Base-by-base conservation (phyloP, 1,284 basidiomycete genomes). In the Tetrapyrgos nigripes region DNA sequence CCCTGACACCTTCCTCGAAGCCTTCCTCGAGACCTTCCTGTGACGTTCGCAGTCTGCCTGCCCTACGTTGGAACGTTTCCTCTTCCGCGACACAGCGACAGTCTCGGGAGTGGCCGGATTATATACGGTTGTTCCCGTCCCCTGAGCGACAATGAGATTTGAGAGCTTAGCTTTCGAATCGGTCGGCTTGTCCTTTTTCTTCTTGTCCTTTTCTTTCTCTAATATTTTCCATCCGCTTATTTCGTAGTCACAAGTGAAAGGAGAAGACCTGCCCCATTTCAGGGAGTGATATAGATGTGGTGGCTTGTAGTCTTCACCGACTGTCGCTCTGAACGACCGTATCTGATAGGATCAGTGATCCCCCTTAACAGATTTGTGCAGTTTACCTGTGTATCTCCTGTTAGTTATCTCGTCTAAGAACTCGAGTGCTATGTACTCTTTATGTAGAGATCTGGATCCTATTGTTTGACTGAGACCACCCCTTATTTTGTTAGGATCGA, bases 381-480 rank as follows among this genome's bases (percentile, higher is more conserved):
- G 57, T 11, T 47, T 49, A 6, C 61, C 62, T 14, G 67, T 44
- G 54, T 66, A 69, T n/a, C 58, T 37, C 10, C 74, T 53, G 13
- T 35, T 33, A 1, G 72, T 75, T 2, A 75, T 73, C 3, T 74
- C 64, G 66, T 76, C 68, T 17, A 76, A 58, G 9, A 74, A 54
- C 51, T 77, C 69, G 0, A 75, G 47, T 26, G 75, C 70, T 45
- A 68, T 53, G 56, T 66, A 74, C 64, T 73, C 73, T 55, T 67
- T n/a, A n/a, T n/a, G n/a, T n/a, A n/a, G n/a, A n/a, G n/a, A n/a
- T n/a, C n/a, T n/a, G n/a, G n/a, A 68, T 23, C 66, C 52, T 4
- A 77, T 48, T 11, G 58, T 44, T 4, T 57, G 57, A 23, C 24
- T 9, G 62, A 60, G 17, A 5, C 65, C 61, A 17, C 64, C 64